These are phyloP conservation scores for Tripidium arundinaceum DNA, from an alignment of 202 grass and related monocot species.

Conservation along the genomic window DNA sequence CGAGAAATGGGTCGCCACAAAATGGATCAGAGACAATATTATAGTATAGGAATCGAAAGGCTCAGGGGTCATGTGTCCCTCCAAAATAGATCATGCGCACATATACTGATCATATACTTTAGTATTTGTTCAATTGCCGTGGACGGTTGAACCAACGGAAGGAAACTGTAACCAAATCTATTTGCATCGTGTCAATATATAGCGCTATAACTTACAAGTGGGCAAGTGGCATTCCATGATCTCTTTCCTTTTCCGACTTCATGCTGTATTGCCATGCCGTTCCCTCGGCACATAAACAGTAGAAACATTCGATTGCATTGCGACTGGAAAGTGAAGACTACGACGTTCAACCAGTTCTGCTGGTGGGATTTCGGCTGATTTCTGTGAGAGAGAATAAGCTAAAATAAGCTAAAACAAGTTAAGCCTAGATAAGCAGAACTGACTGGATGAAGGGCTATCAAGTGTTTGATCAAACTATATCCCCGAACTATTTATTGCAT, in stretches of 20 bases:
- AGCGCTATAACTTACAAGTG: background rate
- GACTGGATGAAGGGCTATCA: background rate
- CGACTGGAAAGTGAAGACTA: no score
- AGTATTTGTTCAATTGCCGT: slow-evolving; percentile 35
- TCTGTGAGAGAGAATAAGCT: no score
- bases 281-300: background rate
- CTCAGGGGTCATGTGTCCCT: background rate
- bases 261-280: background rate
- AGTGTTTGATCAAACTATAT: no score
- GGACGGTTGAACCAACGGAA: background rate
- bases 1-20: slow-evolving; percentile 97
- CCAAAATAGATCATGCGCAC: slow-evolving; percentile 30
- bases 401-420: no score
- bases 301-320: background rate
- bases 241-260: background rate
- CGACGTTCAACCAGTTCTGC: no score
- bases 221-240: background rate
- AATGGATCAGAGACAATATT: slow-evolving; percentile 90
- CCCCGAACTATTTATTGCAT: background rate
- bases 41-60: slow-evolving; percentile 15
- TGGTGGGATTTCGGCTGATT: no score
- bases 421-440: no score
- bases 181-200: background rate
- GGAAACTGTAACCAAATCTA: background rate
- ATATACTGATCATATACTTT: slow-evolving; percentile 28